Evolutionary conservation across 2,329 filamentous ascomycete genomes (phyloP), one percentile per base, ranked within the genome.

Genomic region (Dactylonectria macrodidyma): DNA sequence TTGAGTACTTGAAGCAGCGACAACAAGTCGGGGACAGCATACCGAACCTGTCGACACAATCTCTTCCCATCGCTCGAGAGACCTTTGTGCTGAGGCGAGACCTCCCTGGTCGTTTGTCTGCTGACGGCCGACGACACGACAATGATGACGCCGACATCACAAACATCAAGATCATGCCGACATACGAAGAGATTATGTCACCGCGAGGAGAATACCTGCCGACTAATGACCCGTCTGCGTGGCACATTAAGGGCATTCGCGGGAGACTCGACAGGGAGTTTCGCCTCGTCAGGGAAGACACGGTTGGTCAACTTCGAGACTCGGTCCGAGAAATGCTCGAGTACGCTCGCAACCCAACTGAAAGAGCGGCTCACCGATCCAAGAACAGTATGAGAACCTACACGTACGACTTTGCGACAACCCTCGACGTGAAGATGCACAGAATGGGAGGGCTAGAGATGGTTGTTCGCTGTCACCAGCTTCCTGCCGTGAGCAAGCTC

Each of bases 211-310:
- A 65, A 9, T 65, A 65, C 41, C 7, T 65, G 16, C 62, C 62
- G 2, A 56, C 62, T 6, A 65, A 24, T 4, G 34, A 60, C 16
- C 19, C 24, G 10, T 48, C 50, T 12, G 30, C 55, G 34, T 82
- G 79, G 72, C 84, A 76, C 55, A 66, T 70, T 66, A 70, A 75
- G 3, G 84, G 85, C 1, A 81, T 86, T 11, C 77, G 75, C 5
- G 86, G 87, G 2, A 81, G 87, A 1, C 74, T 90, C 0, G 88
- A 90, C 73, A 80, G 84, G 62, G 84, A 89, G 61, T 90, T 90
- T 56, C 83, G 88, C 16, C 81, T 90, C 1, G 74, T 89, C 1
- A 82, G 88, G 2, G 86, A 89, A 75, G 87, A 90, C 69, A 87
- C 84, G 0, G 79, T 89, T 2, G 86, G 86, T 0, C 84, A 88